phyloP scores from a whole-genome alignment of 495 filamentous ascomycete species.

The Penicillium cataractarum region DNA sequence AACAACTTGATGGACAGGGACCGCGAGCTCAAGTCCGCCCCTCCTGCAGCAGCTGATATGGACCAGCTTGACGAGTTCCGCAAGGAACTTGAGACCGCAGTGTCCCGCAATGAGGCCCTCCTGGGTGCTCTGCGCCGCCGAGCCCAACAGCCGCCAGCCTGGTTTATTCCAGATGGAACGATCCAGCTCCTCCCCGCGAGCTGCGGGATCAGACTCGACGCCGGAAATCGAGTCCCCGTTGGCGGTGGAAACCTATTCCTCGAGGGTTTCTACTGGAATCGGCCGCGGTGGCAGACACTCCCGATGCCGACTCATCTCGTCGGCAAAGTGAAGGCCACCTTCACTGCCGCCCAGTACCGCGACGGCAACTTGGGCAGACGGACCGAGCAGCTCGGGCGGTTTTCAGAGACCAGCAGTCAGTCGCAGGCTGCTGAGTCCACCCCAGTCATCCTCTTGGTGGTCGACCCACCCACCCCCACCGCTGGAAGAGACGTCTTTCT shows the following conservation, averaged over 20 bases:
- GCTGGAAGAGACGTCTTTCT: neutral
- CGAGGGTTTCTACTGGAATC: neutral
- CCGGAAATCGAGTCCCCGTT: neutral
- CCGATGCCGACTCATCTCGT: neutral
- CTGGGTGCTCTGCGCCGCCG: neutral
- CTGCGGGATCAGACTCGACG: neutral
- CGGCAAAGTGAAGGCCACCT: neutral
- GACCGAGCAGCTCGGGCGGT: neutral
- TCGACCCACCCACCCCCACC: neutral
- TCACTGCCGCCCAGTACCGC: neutral
- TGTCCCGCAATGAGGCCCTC: neutral
- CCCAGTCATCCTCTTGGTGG: neutral
- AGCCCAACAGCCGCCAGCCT: neutral
- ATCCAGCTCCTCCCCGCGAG: conserved; percentile 2
- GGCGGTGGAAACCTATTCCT: neutral
- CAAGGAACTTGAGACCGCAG: neutral
- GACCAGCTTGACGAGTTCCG: neutral
- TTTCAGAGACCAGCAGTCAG: neutral
- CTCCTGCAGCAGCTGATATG: neutral
- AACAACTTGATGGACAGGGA: neutral
- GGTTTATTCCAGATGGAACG: neutral
- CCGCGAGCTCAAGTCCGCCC: neutral
- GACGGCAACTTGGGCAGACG: neutral
- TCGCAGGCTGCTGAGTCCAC: neutral
- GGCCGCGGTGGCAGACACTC: neutral